A percentile compares a stretch with the other conserved stretches of the same genome.
Conservation (phyloP, 2,329 filamentous ascomycete genomes). For the Stromatinia cepivora region DNA sequence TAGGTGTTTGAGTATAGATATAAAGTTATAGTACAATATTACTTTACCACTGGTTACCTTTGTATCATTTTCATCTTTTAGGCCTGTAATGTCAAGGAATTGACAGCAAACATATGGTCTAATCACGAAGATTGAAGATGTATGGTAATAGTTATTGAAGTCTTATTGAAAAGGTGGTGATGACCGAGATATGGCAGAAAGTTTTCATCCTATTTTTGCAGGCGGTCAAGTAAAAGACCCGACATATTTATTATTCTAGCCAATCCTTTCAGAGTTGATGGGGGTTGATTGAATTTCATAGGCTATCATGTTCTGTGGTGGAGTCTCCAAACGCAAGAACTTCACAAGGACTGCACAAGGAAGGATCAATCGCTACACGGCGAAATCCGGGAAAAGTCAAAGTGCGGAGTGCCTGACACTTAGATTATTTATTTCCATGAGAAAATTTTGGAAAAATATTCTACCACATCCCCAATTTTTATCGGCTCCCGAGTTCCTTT, state of each 20-base stretch:
- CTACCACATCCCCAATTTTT: background rate
- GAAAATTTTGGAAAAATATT: background rate
- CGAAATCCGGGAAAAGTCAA: conserved; percentile 17
- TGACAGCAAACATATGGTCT: conserved; percentile 3
- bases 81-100: conserved; percentile 11
- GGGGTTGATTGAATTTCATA: conserved; percentile 1
- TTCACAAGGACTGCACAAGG: conserved; percentile 9
- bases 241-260: background rate
- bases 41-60: conserved; percentile 4
- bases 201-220: conserved; percentile 10
- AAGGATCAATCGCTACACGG: conserved; percentile 16
- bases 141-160: conserved; percentile 20
- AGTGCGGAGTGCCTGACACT: background rate
- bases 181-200: conserved; percentile 10
- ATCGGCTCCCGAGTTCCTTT: background rate
- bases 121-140: conserved; percentile 16
- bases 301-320: conserved; percentile 4
- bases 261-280: background rate
- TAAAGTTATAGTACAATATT: conserved; percentile 2
- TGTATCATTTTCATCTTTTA: background rate
- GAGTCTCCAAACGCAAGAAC: conserved; percentile 4
- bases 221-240: conserved; percentile 10
- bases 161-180: conserved; percentile 10
- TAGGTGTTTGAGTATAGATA: background rate
- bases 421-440: background rate